Percentiles rank a stretch among this genome's conserved stretches.
Evolutionary conservation across 805 yeast species (phyloP).

Genomic region (Diddensiella santjacobensis): DNA sequence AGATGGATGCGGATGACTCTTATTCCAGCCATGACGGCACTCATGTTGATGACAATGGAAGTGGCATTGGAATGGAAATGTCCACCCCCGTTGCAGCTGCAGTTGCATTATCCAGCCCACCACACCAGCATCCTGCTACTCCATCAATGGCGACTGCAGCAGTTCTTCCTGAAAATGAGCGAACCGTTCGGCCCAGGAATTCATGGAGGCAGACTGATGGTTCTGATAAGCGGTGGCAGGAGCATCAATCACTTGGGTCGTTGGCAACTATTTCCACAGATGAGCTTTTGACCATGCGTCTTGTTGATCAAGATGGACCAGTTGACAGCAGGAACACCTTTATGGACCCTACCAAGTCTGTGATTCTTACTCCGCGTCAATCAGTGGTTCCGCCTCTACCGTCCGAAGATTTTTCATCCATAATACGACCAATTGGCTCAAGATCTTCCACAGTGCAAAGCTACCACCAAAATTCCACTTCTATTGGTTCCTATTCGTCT

Average conservation of each 20-base stretch:
- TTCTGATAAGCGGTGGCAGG: constrained; percentile 38
- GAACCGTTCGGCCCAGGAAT: constrained; percentile 37
- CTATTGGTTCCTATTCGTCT: constrained; percentile 6
- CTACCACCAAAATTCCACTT: constrained; percentile 12
- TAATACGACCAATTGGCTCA: constrained; percentile 31
- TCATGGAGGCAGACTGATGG: constrained; percentile 57
- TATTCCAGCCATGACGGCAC: constrained; percentile 13
- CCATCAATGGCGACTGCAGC: neutral
- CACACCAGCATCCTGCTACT: neutral
- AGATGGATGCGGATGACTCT: constrained; percentile 29
- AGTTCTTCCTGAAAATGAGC: constrained; percentile 30
- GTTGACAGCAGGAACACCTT: constrained; percentile 17
- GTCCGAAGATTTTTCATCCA: constrained; percentile 32
- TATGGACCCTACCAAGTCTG: constrained; percentile 27
- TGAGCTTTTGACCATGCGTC: constrained; percentile 71
- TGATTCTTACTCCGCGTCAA: constrained; percentile 25
- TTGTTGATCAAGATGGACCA: constrained; percentile 46
- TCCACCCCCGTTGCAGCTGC: constrained; percentile 1
- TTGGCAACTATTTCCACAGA: constrained; percentile 82
- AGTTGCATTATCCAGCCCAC: constrained; percentile 40
- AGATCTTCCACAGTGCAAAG: constrained; percentile 28
- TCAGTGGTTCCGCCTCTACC: constrained; percentile 21
- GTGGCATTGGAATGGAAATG: neutral
- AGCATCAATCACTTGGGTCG: constrained; percentile 66
- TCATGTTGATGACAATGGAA: constrained; percentile 1